Conservation (phyloP, 768 basidiomycete species). For the Brasilioporus rufonigricans region DNA sequence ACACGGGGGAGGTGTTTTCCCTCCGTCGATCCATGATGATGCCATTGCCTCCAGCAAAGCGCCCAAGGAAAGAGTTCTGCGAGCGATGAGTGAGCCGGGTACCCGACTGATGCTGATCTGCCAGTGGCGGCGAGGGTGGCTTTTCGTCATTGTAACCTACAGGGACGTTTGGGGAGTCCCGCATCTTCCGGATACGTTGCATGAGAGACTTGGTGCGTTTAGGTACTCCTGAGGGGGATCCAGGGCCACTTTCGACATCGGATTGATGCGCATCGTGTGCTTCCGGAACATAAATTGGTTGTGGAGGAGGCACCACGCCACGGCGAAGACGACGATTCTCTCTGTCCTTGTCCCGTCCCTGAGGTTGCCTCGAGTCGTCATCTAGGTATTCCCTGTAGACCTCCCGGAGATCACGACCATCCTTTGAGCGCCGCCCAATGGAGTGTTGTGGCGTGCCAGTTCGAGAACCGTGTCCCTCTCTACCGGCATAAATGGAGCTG, state of each 20-base stretch:
- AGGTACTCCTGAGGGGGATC: conserved; percentile 46
- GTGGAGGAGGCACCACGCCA: conserved; percentile 68
- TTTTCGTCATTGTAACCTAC: conserved; percentile 47
- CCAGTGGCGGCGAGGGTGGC: conserved; percentile 44
- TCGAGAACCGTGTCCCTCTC: conserved; percentile 43
- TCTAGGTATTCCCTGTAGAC: conserved; percentile 45
- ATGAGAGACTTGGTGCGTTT: conserved; percentile 82
- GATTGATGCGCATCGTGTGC: conserved; percentile 42
- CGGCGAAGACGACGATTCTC: conserved; percentile 43
- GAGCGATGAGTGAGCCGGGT: conserved; percentile 64
- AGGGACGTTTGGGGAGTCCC: conserved; percentile 81
- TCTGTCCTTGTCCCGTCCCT: conserved; percentile 29
- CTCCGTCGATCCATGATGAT: conserved; percentile 27
- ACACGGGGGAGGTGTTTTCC: conserved; percentile 31
- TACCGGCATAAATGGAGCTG: conserved; percentile 68
- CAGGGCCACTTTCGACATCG: conserved; percentile 35
- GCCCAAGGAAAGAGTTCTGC: conserved; percentile 76
- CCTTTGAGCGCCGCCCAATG: conserved; percentile 41
- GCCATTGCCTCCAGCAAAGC: conserved; percentile 48
- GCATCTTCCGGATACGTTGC: conserved; percentile 87
- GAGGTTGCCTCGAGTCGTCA: conserved; percentile 32
- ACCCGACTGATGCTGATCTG: conserved; percentile 25
- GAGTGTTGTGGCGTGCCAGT: conserved; percentile 37
- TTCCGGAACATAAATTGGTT: conserved; percentile 79
- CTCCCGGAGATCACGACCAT: conserved; percentile 49